phyloP scores from a whole-genome alignment of 1,139 yeast genomes.

The Hyphopichia buzzinii region DNA sequence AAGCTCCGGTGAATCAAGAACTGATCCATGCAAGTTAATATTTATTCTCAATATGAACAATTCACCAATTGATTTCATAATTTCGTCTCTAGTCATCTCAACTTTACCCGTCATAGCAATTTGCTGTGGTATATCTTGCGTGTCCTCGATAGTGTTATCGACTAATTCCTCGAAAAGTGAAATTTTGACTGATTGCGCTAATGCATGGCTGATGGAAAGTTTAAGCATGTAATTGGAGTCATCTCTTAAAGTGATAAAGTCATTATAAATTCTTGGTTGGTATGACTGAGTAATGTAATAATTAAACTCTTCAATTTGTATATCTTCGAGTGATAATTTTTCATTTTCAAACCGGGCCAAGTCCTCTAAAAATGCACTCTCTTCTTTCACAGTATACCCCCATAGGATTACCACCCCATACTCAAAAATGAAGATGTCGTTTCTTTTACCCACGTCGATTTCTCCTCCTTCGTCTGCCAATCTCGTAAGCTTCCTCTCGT shows the following conservation, averaged over 20 bases:
- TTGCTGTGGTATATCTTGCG: slow-evolving; percentile 95
- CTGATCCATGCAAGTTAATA: slow-evolving; percentile 91
- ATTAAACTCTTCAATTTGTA: slow-evolving; percentile 91
- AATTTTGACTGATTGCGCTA: slow-evolving; percentile 90
- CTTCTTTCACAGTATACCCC: slow-evolving; percentile 89
- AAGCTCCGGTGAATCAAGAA: slow-evolving; percentile 91
- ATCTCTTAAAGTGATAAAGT: slow-evolving; percentile 87
- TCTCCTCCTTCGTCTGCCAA: slow-evolving; percentile 95
- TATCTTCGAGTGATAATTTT: slow-evolving; percentile 84
- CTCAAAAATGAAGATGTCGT: slow-evolving; percentile 84
- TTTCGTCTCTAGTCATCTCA: slow-evolving; percentile 88
- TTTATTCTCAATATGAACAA: slow-evolving; percentile 86
- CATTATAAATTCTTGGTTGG: slow-evolving; percentile 94
- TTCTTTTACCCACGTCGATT: slow-evolving; percentile 74
- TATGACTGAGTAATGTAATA: slow-evolving; percentile 90
- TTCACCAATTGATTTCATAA: slow-evolving; percentile 96
- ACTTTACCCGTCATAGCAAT: slow-evolving; percentile 94
- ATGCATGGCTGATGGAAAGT: slow-evolving; percentile 84
- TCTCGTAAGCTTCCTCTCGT: slow-evolving; percentile 52
- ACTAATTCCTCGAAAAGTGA: slow-evolving; percentile 93
- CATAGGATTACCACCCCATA: slow-evolving; percentile 94
- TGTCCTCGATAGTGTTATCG: slow-evolving; percentile 93
- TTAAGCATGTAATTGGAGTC: slow-evolving; percentile 89
- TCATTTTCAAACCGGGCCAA: slow-evolving; percentile 87
- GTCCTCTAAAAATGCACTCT: slow-evolving; percentile 76